Conservation (phyloP, 352 stramenopile species). For the Phytophthora macrochlamydospora region DNA sequence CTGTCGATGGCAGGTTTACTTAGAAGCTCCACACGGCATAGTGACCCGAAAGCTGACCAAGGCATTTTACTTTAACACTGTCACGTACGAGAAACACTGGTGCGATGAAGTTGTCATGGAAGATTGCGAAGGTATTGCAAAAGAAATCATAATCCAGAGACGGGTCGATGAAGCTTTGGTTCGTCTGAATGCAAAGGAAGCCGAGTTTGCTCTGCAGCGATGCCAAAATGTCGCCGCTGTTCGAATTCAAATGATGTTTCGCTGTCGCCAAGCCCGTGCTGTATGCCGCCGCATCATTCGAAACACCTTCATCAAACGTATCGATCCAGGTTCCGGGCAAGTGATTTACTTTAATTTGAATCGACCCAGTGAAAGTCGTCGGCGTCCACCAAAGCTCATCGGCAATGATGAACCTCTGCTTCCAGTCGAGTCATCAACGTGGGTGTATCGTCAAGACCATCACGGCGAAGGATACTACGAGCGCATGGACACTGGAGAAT, state of each 20-base stretch:
- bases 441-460: conserved; percentile 59
- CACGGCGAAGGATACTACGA: conserved; percentile 58
- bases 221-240: conserved; percentile 40
- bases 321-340: conserved; percentile 56
- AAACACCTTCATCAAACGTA: conserved; percentile 57
- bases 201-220: conserved; percentile 40
- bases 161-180: conserved; percentile 49
- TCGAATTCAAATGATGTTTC: conserved; percentile 74
- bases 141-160: conserved; percentile 60
- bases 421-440: conserved; percentile 64
- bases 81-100: conserved; percentile 70
- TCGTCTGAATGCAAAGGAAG: conserved; percentile 36
- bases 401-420: conserved; percentile 57
- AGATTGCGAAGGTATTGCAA: conserved; percentile 62
- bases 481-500: conserved; percentile 44
- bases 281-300: conserved; percentile 57
- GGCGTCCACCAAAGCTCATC: conserved; percentile 48
- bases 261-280: conserved; percentile 50
- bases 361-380: conserved; percentile 37
- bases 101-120: conserved; percentile 75
- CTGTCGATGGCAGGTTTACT: conserved; percentile 63
- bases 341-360: conserved; percentile 71
- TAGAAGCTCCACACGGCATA: conserved; percentile 58
- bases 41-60: conserved; percentile 52
- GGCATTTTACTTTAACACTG: conserved; percentile 64